These are phyloP conservation scores for Arthrocladium fulminans DNA, from an alignment of 2,329 filamentous ascomycete genomes.

Conservation along the genomic window DNA sequence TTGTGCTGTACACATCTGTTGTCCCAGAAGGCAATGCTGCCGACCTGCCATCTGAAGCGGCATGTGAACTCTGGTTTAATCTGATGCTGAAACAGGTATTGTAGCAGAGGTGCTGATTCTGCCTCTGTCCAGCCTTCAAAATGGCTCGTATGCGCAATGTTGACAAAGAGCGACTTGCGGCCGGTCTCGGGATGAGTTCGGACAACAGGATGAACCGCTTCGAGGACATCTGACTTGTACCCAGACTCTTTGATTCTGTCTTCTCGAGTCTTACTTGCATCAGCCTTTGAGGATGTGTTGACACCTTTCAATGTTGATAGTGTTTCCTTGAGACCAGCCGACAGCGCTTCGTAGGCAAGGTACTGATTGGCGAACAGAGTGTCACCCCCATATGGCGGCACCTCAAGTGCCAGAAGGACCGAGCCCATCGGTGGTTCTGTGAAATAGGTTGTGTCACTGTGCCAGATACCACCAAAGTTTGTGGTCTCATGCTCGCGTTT, in stretches of 20 bases:
- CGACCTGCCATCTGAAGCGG: slow-evolving; percentile 43
- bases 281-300: slow-evolving; percentile 18
- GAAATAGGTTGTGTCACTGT: slow-evolving; percentile 20
- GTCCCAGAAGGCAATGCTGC: slow-evolving; percentile 45
- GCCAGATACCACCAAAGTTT: slow-evolving; percentile 22
- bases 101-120: slow-evolving; percentile 22
- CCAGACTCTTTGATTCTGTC: slow-evolving; percentile 20
- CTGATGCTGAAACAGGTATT: slow-evolving; percentile 22
- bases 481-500: slow-evolving; percentile 19
- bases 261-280: slow-evolving; percentile 25
- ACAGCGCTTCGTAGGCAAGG: slow-evolving; percentile 26
- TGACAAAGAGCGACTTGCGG: slow-evolving; percentile 29
- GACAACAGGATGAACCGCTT: slow-evolving; percentile 27
- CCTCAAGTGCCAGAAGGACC: slow-evolving; percentile 17
- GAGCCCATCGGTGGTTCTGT: slow-evolving; percentile 17
- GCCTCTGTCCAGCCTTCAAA: slow-evolving; percentile 25
- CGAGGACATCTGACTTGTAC: slow-evolving; percentile 14
- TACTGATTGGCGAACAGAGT: slow-evolving; percentile 26
- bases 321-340: slow-evolving; percentile 24
- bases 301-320: slow-evolving; percentile 25
- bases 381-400: slow-evolving; percentile 26
- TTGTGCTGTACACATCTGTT: slow-evolving; percentile 31
- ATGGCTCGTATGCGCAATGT: slow-evolving; percentile 26
- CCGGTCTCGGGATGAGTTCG: slow-evolving; percentile 29
- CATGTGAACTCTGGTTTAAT: slow-evolving; percentile 21